phyloP scores from a whole-genome alignment of 2,329 filamentous ascomycete genomes.

The Curvularia sp. region DNA sequence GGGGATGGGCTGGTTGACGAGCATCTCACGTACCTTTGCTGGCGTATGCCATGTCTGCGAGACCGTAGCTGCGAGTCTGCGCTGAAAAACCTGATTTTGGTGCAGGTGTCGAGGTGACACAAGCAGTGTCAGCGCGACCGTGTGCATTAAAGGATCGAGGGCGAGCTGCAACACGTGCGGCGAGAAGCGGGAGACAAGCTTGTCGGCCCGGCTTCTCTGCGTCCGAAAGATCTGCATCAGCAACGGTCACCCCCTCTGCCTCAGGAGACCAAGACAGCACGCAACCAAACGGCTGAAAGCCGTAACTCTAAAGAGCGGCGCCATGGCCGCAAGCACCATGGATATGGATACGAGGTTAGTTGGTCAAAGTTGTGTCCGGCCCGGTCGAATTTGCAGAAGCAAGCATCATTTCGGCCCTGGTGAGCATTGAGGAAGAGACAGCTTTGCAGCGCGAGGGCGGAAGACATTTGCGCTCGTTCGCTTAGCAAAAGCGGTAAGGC shows the following conservation, averaged over 20 bases:
- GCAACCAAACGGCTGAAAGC: constrained; percentile 37
- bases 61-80: not conserved
- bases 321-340: not conserved
- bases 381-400: constrained; percentile 7
- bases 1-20: constrained; percentile 11
- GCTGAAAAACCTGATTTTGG: not conserved
- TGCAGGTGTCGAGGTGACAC: constrained; percentile 4
- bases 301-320: constrained; percentile 27
- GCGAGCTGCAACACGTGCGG: constrained; percentile 3
- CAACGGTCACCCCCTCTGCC: constrained; percentile 24
- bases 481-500: constrained; percentile 16
- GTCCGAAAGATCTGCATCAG: constrained; percentile 22
- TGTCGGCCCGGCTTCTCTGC: constrained; percentile 10
- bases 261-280: constrained; percentile 20
- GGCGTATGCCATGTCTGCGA: not conserved
- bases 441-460: constrained; percentile 12
- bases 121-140: constrained; percentile 6
- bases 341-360: not conserved
- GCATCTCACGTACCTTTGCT: constrained; percentile 34
- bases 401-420: constrained; percentile 1
- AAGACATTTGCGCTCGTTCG: constrained; percentile 14
- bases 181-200: constrained; percentile 9
- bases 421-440: constrained; percentile 11
- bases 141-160: constrained; percentile 12
- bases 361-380: not conserved